Base-by-base conservation (phyloP, 2,329 filamentous ascomycete species). In the Zymoseptoria ardabiliae region DNA sequence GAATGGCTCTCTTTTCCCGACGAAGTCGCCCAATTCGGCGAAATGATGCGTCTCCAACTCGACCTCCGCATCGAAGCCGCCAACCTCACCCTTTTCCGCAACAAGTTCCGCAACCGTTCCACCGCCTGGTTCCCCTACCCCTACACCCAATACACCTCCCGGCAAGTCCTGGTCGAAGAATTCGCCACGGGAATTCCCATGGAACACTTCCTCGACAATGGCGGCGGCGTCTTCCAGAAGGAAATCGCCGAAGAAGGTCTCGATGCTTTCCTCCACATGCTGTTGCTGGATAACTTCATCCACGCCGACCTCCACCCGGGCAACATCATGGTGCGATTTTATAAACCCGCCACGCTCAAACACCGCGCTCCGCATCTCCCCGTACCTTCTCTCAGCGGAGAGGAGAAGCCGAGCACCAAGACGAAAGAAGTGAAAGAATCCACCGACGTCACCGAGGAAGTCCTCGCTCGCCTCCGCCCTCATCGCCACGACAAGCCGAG, bases 321-420 rank as follows among this genome's bases (percentile, higher is more conserved):
- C 23, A 99, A 99, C 73, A 97, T 99, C 76, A 97, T 99, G 92
- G 93, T 99, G 53, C 91, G 95, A 63, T 99, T 99, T 78, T 97
- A 97, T 75, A 86, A 93, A 69, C 86, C 92, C 0, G 85, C 86
- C 13, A 82, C 87, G 62, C 83, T 93, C 0, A 23, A 28, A 53
- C 84, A 88, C 54, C 77, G 95, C 0, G 58, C 65, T 28, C 59
- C 66, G 8, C 58, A 59, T 9, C 53, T 66, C 2, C 35, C 35
- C 35, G 35, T 45, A 1, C 35, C 35, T n/a, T 45, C 35, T 2
- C 35, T 45, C 4, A 17, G 13, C 13, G 48, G 52, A 6, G 56
- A 59, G 10, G 53, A 60, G 10, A 54, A 66, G 50, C 52, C 59
- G 0, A 64, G 60, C 11, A 56, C 63, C 22, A 73, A 74, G 52